Evolutionary conservation across 2,329 filamentous ascomycete species (phyloP), one percentile per base, ranked within the genome.

Genomic region (Aspergillus tubingensis): DNA sequence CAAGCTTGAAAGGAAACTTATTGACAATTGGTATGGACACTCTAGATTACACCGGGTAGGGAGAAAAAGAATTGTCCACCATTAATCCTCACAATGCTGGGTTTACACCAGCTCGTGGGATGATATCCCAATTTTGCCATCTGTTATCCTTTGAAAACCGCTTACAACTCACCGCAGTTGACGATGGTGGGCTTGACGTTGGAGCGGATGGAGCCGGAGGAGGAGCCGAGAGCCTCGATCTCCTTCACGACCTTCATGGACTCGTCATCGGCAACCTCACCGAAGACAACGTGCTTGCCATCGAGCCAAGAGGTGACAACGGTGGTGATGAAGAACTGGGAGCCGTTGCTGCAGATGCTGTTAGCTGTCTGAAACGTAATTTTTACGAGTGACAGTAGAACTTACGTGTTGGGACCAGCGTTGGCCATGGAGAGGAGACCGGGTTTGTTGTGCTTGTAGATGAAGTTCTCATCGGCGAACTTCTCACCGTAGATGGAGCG

Each of bases 401-500:
- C 83, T 75, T 81, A 87, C 85, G 94, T 98, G 89, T 98, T 96
- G 76, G 90, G 90, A 70, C 92, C 92, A 72, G 92, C 91, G 81
- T 96, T 96, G 78, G 92, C 92, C 92, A 96, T 96, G 80, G 92
- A 96, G 69, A 96, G 86, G 70, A 93, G 85, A 83, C 89, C 91
- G 65, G 89, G 88, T 72, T 83, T 81, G 78, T 79, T 80, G 87
- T 96, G 92, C 83, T 86, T 88, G 69, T 84, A 76, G 65, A 80
- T 75, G 85, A 96, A 96, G 89, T 96, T 96, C 89, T 96, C 92
- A 77, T 96, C 92, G 73, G 88, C 81, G 77, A 96, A 96, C 86
- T 94, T 95, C 81, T 96, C 91, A 72, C 92, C 92, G 80, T 96
- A 96, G 86, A 96, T 96, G 78, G 91, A 96, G 82, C 90, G 91